Percentiles rank a stretch among this genome's conserved stretches.
These are phyloP conservation scores for Endotrypanum monterogeii DNA, from an alignment of 208 protist species.

Conservation along the genomic window DNA sequence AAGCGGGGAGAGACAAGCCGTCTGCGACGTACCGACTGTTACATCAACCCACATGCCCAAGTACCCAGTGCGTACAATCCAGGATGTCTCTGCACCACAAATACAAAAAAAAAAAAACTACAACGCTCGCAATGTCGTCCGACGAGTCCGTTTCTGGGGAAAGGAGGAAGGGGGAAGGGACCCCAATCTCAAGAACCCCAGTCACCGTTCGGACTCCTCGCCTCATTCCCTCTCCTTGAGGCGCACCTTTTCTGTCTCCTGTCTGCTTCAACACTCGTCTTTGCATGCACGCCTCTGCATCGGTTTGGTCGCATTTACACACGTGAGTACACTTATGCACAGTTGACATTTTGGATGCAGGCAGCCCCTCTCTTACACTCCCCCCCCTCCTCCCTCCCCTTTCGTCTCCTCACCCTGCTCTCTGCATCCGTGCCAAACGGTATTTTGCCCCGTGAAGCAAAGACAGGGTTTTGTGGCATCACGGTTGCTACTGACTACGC, in stretches of 20 bases:
- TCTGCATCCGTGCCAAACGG: background rate
- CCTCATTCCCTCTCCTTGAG: background rate
- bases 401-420: background rate
- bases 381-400: background rate
- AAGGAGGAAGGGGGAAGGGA: too few species aligned
- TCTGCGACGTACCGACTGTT: background rate
- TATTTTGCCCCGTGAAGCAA: background rate
- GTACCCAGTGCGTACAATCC: too few species aligned
- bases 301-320: background rate
- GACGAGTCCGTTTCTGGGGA: background rate
- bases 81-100: background rate
- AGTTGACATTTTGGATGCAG: background rate
- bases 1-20: background rate
- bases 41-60: constrained; percentile 4
- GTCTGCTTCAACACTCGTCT: background rate
- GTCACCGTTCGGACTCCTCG: background rate
- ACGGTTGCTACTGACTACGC: background rate
- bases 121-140: background rate
- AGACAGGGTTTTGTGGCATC: background rate
- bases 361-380: background rate
- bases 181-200: background rate
- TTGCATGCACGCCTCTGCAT: background rate
- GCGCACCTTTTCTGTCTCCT: background rate
- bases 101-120: background rate
- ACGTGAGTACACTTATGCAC: background rate